These are phyloP conservation scores for Arctostaphylos glauca DNA, from an alignment of 148 eudicot genomes.

Conservation along the genomic window DNA sequence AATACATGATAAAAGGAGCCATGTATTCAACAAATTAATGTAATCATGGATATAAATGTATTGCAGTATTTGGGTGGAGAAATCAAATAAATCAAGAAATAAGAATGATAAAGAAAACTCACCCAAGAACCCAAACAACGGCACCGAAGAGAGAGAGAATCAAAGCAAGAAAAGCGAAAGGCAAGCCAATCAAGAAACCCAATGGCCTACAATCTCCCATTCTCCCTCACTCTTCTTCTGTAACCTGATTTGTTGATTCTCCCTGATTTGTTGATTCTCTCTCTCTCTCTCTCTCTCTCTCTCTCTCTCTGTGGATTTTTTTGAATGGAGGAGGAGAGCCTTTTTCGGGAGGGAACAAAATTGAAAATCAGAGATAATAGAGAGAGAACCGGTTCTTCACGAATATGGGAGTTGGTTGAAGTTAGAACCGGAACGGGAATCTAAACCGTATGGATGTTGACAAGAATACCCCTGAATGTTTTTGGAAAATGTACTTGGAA, in stretches of 20 bases:
- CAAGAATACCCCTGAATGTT: background rate
- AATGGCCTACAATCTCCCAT: constrained; percentile 31
- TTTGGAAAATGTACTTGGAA: background rate
- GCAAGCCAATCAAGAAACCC: constrained; percentile 29
- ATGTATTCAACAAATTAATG: background rate
- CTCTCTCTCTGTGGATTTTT: background rate
- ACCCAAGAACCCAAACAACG: constrained; percentile 33
- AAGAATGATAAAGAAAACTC: background rate
- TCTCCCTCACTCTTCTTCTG: background rate
- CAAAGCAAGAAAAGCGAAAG: constrained; percentile 24
- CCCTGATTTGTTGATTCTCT: background rate
- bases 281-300: background rate
- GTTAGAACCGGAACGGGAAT: background rate
- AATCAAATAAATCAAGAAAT: background rate
- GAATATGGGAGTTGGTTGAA: background rate
- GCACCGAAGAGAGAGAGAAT: constrained; percentile 26
- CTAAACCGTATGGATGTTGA: background rate
- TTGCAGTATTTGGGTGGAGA: background rate
- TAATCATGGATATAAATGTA: background rate
- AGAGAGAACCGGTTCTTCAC: background rate
- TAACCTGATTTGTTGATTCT: background rate
- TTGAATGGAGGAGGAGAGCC: background rate
- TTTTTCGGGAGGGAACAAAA: background rate
- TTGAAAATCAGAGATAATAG: too few species aligned
- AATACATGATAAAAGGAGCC: background rate